Evolutionary conservation across 225 moss, liverwort and hornwort species (phyloP).

Genomic region (Climacium dendroides): DNA sequence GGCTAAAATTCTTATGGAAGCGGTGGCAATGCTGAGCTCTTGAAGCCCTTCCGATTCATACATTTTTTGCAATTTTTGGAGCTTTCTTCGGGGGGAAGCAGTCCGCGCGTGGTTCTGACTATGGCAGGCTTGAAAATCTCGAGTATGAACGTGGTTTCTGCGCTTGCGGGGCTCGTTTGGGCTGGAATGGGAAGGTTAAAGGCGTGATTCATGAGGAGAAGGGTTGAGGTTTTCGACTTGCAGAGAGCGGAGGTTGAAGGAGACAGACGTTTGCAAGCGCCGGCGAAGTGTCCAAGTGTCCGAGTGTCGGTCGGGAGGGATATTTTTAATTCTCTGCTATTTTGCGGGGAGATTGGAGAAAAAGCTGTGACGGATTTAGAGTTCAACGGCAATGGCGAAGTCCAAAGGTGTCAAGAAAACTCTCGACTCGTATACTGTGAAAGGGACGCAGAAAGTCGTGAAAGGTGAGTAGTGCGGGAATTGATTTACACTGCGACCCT

Average conservation of each 20-base stretch:
- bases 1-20: background rate
- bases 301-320: background rate
- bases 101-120: background rate
- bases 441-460: slow-evolving; percentile 47
- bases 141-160: slow-evolving; percentile 8
- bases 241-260: background rate
- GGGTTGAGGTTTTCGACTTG: background rate
- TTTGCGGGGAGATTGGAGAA: background rate
- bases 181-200: background rate
- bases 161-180: background rate
- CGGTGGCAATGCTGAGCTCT: background rate
- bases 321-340: background rate
- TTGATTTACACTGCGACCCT: background rate
- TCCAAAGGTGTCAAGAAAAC: slow-evolving; percentile 45
- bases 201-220: slow-evolving; percentile 14
- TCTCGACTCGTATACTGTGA: slow-evolving; percentile 45
- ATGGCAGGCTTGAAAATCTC: slow-evolving; percentile 21
- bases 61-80: background rate
- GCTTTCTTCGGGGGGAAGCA: background rate
- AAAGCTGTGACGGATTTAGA: background rate
- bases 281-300: background rate
- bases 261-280: background rate
- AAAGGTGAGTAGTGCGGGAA: slow-evolving; percentile 30
- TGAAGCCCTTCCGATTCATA: background rate
- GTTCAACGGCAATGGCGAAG: slow-evolving; percentile 32